Evolutionary conservation across 345 rosid species (phyloP), one percentile per base, ranked within the genome.

Genomic region (Carallia brachiata): DNA sequence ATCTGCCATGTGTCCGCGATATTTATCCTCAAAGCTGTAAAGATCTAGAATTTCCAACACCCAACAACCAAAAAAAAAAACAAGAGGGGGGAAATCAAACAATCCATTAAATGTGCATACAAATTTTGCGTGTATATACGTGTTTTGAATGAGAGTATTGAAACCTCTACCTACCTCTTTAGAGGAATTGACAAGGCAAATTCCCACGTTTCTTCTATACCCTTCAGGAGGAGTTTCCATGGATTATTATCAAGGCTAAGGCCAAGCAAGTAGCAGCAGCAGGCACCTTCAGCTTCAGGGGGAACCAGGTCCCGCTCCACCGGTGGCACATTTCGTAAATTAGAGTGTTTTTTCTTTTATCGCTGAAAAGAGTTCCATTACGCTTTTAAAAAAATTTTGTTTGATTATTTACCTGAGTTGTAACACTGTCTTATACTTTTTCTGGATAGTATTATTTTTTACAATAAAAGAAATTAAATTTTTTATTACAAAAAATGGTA

Each of bases 271-370:
- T 70, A 72, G 32, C 27, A 23, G 31, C 3, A n/a, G 58, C 30
- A n/a, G 16, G 8, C 19, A 19, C 30, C 58, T 54, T 54, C 58
- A 54, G 28, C 8, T 53, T 53, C 7, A 5, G 23, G 23, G 1
- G 23, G 23, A 23, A 23, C 23, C 23, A 23, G 19, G 65, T 19
- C 19, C 61, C 16, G 50, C 30, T 30, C 9, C 2, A 62, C 36
- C 36, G 74, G 78, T 74, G 82, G 80, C 72, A 68, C 54, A 6
- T 63, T 34, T 34, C 17, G 85, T 16, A 62, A 83, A 80, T 75
- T 84, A 71, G 30, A 23, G 23, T 23, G 23, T 23, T 23, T 23
- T 23, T 23, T 23, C 23, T 23, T 23, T 23, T 23, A 23, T 23
- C 23, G 23, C 23, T 23, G 23, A 23, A 23, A 23, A 23, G 23